Conservation (phyloP, 352 stramenopile species). For the Thalassiosira ordinaria region DNA sequence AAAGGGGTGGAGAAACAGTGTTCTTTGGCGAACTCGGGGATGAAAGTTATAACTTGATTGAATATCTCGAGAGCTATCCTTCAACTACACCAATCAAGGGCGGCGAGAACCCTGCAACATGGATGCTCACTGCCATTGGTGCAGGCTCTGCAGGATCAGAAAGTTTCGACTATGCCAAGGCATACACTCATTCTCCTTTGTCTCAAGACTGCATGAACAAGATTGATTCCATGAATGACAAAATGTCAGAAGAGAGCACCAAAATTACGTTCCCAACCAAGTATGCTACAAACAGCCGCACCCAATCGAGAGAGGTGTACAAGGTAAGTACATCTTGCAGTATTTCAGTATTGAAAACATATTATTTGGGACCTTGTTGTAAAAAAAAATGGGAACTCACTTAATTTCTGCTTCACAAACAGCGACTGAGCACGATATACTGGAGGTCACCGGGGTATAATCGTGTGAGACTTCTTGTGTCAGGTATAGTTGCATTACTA, state of each 20-base stretch:
- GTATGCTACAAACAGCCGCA: constrained; percentile 69
- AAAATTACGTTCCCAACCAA: constrained; percentile 50
- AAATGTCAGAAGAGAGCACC: constrained; percentile 40
- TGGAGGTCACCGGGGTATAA: constrained; percentile 91
- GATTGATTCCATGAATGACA: constrained; percentile 53
- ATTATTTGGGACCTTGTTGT: too few relatives aligned
- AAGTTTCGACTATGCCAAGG: constrained; percentile 66
- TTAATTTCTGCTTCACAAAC: too few relatives aligned
- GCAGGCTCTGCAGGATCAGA: constrained; percentile 45
- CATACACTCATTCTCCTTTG: constrained; percentile 63
- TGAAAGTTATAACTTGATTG: constrained; percentile 87
- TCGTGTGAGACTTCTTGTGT: constrained; percentile 86
- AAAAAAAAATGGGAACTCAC: too few relatives aligned
- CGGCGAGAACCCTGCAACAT: constrained; percentile 60
- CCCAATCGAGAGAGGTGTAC: constrained; percentile 66
- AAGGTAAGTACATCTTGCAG: too few relatives aligned
- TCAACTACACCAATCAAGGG: constrained; percentile 71
- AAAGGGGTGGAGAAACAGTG: constrained; percentile 88
- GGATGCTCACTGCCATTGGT: constrained; percentile 72
- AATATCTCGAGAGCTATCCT: constrained; percentile 89
- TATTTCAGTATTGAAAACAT: too few relatives aligned
- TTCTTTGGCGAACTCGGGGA: constrained; percentile 91
- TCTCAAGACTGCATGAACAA: constrained; percentile 48
- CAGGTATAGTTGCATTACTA: constrained; percentile 86
- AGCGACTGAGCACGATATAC: constrained; percentile 87